Evolutionary conservation across 2,329 filamentous ascomycete genomes (phyloP).

Genomic region (Ceratocystis cubensis): DNA sequence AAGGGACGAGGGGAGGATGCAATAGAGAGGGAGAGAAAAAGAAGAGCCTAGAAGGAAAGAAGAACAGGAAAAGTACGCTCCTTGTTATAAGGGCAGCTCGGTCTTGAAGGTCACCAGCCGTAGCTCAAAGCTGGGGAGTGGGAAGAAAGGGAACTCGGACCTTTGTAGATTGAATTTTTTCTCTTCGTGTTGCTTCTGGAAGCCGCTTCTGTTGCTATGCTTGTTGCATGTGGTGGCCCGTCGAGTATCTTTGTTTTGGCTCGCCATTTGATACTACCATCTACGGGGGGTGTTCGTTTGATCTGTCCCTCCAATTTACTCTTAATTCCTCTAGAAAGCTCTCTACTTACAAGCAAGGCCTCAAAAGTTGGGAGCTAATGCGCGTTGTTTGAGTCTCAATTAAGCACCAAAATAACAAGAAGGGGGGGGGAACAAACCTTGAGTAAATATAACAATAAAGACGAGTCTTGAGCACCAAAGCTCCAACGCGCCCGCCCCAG

Average conservation of each 20-base stretch:
- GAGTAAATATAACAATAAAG: not conserved
- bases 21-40: not conserved
- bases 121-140: not conserved
- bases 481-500: conserved; percentile 3
- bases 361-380: not conserved
- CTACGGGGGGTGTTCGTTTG: not conserved
- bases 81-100: not conserved
- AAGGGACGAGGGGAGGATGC: not conserved
- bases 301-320: not conserved
- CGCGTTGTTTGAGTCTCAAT: not conserved
- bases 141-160: conserved; percentile 7
- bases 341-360: not conserved
- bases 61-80: not conserved
- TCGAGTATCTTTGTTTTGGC: too few species aligned
- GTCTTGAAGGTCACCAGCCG: not conserved
- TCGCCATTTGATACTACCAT: too few species aligned
- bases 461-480: conserved; percentile 4
- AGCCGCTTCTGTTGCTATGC: not conserved
- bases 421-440: not conserved
- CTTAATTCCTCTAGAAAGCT: not conserved
- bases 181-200: not conserved
- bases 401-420: not conserved
- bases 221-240: not conserved
- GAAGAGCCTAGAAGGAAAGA: not conserved
- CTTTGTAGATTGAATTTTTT: conserved; percentile 8